Evolutionary conservation across 2,329 filamentous ascomycete genomes (phyloP).

Genomic region (Sclerotinia borealis): DNA sequence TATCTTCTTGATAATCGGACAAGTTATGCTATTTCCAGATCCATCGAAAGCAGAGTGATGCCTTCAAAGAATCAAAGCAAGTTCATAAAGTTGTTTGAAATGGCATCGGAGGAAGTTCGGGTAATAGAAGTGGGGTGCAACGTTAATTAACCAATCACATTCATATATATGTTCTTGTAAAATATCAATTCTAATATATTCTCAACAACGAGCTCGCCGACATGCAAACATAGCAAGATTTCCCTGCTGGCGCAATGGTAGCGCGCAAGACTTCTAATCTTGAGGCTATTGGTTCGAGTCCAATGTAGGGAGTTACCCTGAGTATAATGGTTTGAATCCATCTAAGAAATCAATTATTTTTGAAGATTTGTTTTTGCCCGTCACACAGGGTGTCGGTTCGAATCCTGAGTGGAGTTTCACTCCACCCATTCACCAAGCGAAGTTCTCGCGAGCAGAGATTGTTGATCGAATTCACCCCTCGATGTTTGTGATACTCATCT

Average conservation of each 20-base stretch:
- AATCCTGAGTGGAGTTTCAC: no score
- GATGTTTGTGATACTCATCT: not conserved
- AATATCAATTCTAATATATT: rapidly evolving
- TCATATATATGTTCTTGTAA: rapidly evolving
- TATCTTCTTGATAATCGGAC: not conserved
- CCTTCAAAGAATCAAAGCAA: no score
- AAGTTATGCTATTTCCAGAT: not conserved
- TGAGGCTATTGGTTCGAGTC: slow-evolving; percentile 3
- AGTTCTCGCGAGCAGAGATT: no score
- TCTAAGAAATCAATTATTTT: not conserved
- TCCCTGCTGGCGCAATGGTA: slow-evolving; percentile 12
- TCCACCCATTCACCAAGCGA: no score
- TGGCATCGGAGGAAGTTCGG: not conserved
- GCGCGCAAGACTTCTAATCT: slow-evolving; percentile 13
- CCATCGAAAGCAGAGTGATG: not conserved
- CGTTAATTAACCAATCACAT: not conserved
- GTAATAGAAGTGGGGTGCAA: not conserved
- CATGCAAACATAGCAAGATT: not conserved
- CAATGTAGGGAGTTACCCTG: not conserved
- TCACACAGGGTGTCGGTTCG: no score
- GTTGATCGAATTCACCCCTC: no score
- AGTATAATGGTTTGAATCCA: not conserved
- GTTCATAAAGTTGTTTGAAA: no score
- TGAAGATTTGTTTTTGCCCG: no score
- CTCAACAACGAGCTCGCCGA: rapidly evolving